Percentiles rank a stretch among this genome's conserved stretches.
These are phyloP conservation scores for Phaseolus lunatus DNA, from an alignment of 306 rosid species.

Conservation along the genomic window DNA sequence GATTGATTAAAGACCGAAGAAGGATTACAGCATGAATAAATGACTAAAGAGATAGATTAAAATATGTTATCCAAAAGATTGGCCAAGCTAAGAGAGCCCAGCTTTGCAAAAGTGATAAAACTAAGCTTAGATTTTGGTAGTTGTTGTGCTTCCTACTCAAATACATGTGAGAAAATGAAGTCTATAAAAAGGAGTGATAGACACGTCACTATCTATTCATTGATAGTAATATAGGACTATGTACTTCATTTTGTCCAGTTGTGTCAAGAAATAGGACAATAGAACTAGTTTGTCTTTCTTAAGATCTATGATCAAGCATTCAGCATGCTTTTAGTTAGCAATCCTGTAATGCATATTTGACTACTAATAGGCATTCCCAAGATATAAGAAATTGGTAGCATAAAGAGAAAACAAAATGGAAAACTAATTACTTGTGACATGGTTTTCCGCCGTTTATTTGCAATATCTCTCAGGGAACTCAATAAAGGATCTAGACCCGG, in stretches of 20 bases:
- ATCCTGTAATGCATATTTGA: neutral
- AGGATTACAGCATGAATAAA: neutral
- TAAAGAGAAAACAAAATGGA: neutral
- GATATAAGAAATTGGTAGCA: constrained; percentile 14
- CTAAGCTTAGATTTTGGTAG: neutral
- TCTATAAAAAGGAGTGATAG: neutral
- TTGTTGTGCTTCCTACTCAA: neutral
- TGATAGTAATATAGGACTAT: neutral
- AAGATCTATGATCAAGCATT: neutral
- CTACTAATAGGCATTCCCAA: neutral
- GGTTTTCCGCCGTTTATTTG: constrained; percentile 74
- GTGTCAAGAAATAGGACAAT: neutral
- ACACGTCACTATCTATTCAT: neutral
- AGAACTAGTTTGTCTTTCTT: neutral
- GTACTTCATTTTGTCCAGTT: neutral
- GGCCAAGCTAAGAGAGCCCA: neutral
- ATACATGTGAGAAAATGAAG: neutral
- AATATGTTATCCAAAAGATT: neutral
- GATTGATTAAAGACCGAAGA: neutral
- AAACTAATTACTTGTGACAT: constrained; percentile 67
- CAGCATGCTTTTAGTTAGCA: neutral
- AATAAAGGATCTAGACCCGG: constrained; percentile 86
- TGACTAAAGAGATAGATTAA: neutral
- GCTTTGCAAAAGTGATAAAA: constrained; percentile 6
- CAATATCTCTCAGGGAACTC: constrained; percentile 67